These are phyloP conservation scores for Mrakia frigida DNA, from an alignment of 768 basidiomycete species.

Conservation along the genomic window DNA sequence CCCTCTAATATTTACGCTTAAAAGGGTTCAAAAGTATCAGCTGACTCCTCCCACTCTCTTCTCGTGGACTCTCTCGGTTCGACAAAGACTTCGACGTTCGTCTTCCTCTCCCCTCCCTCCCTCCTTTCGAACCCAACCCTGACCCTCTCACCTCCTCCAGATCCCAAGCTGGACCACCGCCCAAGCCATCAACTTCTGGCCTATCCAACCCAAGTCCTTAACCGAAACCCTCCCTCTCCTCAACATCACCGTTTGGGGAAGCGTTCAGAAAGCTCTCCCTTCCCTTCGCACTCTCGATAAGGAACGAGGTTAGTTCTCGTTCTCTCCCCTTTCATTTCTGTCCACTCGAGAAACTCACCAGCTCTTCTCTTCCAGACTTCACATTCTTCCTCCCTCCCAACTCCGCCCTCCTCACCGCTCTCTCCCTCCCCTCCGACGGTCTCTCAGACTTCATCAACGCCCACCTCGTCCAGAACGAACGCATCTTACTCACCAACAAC, in stretches of 20 bases:
- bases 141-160: too few species aligned
- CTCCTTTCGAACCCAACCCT: too few species aligned
- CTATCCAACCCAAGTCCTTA: not conserved
- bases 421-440: not conserved
- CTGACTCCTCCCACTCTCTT: too few species aligned
- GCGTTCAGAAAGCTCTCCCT: not conserved
- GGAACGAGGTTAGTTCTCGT: constrained; percentile 6
- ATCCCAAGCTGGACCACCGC: not conserved
- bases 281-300: not conserved
- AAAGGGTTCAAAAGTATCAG: too few species aligned
- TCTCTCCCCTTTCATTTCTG: not conserved
- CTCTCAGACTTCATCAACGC: not conserved
- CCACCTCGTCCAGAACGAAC: constrained; percentile 11
- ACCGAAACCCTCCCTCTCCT: not conserved
- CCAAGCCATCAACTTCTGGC: not conserved
- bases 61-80: not conserved
- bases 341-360: not conserved
- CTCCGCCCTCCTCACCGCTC: not conserved
- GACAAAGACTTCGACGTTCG: not conserved
- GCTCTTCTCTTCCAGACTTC: constrained; percentile 7
- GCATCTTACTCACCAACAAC: not conserved
- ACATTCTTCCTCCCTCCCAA: constrained; percentile 22
- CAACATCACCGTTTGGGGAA: not conserved
- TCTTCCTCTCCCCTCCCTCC: too few species aligned
- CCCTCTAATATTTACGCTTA: too few species aligned